These are phyloP conservation scores for Dipteronia sinensis DNA, from an alignment of 345 rosid genomes.

Conservation along the genomic window DNA sequence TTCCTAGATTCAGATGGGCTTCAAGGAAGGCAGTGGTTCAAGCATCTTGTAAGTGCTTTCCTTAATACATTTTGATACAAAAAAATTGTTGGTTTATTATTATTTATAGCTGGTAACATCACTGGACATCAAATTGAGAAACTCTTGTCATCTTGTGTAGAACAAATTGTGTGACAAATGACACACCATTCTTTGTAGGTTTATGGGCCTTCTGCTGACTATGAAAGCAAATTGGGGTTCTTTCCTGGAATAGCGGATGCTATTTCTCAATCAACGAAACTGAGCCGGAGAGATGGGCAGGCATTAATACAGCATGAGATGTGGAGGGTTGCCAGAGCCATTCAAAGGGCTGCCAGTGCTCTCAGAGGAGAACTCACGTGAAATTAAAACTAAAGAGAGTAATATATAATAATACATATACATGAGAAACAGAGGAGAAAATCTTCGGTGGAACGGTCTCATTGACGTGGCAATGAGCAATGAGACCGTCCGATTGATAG, in stretches of 20 bases:
- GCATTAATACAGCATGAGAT: conserved; percentile 67
- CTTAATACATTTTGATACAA: background rate
- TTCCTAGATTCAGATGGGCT: conserved; percentile 81
- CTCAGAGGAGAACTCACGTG: conserved; percentile 60
- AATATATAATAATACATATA: too few species aligned
- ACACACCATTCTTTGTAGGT: conserved; percentile 43
- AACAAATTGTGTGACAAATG: background rate
- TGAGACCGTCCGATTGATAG: too few species aligned
- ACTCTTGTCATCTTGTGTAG: background rate
- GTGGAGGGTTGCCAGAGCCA: conserved; percentile 92
- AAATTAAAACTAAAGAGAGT: background rate
- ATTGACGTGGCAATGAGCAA: too few species aligned
- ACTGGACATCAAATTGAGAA: background rate
- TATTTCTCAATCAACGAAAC: conserved; percentile 29
- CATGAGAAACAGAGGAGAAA: too few species aligned
- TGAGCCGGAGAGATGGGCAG: conserved; percentile 18
- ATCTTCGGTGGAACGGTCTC: too few species aligned
- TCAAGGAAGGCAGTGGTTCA: conserved; percentile 81
- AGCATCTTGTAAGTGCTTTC: conserved; percentile 74
- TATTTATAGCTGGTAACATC: background rate
- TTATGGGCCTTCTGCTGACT: conserved; percentile 65
- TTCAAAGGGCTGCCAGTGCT: conserved; percentile 75
- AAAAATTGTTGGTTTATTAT: background rate
- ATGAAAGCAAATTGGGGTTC: conserved; percentile 58
- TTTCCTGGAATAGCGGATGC: conserved; percentile 91